Base-by-base conservation (phyloP, 768 basidiomycete species). In the Pleurotus citrinopileatus region DNA sequence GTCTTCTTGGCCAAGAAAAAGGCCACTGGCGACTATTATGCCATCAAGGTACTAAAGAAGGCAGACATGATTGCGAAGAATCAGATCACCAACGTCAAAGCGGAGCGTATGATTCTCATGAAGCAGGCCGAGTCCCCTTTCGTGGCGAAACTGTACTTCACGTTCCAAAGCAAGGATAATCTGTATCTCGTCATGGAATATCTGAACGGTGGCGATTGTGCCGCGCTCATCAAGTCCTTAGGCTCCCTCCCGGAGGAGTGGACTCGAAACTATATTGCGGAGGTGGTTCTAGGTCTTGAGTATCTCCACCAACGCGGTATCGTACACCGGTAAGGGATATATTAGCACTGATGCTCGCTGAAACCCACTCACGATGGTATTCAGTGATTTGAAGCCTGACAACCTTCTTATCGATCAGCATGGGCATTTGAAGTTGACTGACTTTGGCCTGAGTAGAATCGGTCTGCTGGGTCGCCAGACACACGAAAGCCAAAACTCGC, bases 41-140 rank as follows among this genome's bases (percentile, higher is more conserved):
- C 97, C 23, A 96, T 99, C 83, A 99, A 99, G 72, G 95, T 98
- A n/a, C 73, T 99, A 66, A 98, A 96, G 76, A 99, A 99, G 76
- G 93, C 94, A n/a, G 97, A 99, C 72, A 99, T 99, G 97, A 98
- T 99, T 68, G 92, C 97, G 36, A 99, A 99, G 82, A 99, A 99
- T 75, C 97, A 99, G 70, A 96, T 99, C 68, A 98, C 97, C 45
- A 99, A 98, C 67, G 97, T 99, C 69, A 98, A 98, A 73, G 97
- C 97, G 1, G 97, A 99, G 74, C 83, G 97, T 54, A 98, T 97
- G 87, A 99, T 99, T 63, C 80, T 99, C 61, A 99, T 99, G 97
- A 94, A 94, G 67, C 96, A 98, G 70, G 91, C 96, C 1, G 94
- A 97, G 69, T 97, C 94, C 7, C 96, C 97, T 13, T 96, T 98